A percentile compares a stretch with the other conserved stretches of the same genome.
Evolutionary conservation across 1,139 yeast species (phyloP).

Genomic region (Suhomyces wounanorum): DNA sequence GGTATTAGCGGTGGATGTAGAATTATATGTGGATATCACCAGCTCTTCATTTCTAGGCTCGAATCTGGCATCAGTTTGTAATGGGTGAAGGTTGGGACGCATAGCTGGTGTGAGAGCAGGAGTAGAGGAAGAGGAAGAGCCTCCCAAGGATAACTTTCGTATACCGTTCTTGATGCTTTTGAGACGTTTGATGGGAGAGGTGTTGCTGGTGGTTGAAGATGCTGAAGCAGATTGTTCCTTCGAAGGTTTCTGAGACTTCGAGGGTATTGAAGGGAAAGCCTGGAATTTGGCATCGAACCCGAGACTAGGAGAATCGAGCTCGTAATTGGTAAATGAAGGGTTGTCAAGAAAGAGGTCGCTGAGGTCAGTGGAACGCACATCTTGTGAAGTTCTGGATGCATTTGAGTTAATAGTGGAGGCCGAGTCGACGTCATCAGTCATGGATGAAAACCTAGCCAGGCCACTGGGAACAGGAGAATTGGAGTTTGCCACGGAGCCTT

Average conservation of each 20-base stretch:
- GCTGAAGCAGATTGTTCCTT: not conserved
- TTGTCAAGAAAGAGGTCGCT: constrained; percentile 17
- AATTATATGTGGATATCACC: not conserved
- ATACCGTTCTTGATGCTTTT: constrained; percentile 43
- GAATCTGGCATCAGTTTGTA: constrained; percentile 24
- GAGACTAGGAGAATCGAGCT: constrained; percentile 23
- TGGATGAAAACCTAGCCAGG: constrained; percentile 20
- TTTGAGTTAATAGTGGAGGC: constrained; percentile 5
- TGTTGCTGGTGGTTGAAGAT: constrained; percentile 12
- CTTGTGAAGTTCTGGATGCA: constrained; percentile 10
- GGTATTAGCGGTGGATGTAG: not conserved
- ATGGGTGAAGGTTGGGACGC: constrained; percentile 26
- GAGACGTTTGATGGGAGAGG: constrained; percentile 36
- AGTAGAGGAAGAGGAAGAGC: constrained; percentile 8
- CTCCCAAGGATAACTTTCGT: constrained; percentile 32
- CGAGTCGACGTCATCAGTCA: constrained; percentile 11
- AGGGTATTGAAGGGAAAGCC: constrained; percentile 16
- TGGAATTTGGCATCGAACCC: constrained; percentile 18
- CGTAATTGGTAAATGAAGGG: constrained; percentile 16
- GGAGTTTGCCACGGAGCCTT: constrained; percentile 6
- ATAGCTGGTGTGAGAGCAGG: constrained; percentile 6
- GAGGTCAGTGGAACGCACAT: constrained; percentile 12
- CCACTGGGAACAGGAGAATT: constrained; percentile 28
- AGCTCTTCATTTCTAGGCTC: not conserved
- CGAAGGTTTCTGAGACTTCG: not conserved